Conservation (phyloP, 2,329 filamentous ascomycete species). For the Verticillium dahliae region DNA sequence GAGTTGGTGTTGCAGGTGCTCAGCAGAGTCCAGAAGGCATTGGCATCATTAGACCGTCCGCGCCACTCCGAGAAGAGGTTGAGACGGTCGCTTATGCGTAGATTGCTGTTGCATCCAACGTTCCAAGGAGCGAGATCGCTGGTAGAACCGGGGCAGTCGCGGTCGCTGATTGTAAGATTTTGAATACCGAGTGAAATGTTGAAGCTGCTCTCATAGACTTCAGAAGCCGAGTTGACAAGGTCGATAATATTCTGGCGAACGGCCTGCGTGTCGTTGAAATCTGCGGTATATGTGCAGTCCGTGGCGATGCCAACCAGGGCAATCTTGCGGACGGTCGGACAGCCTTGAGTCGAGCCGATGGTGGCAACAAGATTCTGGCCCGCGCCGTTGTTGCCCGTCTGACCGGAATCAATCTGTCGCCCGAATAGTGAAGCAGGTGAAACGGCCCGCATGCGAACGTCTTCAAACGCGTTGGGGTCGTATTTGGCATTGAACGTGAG, state of each 20-base stretch:
- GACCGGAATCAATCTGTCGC: slow-evolving; percentile 63
- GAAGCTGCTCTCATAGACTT: slow-evolving; percentile 83
- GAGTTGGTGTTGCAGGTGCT: slow-evolving; percentile 74
- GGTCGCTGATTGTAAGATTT: slow-evolving; percentile 73
- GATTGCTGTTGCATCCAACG: slow-evolving; percentile 54
- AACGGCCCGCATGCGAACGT: slow-evolving; percentile 52
- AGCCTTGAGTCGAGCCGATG: slow-evolving; percentile 79
- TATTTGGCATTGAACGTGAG: slow-evolving; percentile 73
- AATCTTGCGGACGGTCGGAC: slow-evolving; percentile 83
- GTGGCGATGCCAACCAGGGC: slow-evolving; percentile 88
- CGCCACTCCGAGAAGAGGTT: slow-evolving; percentile 89
- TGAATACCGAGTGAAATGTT: slow-evolving; percentile 89
- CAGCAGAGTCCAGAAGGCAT: slow-evolving; percentile 90
- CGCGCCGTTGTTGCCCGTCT: slow-evolving; percentile 66
- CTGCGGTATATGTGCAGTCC: slow-evolving; percentile 79
- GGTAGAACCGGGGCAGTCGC: slow-evolving; percentile 65
- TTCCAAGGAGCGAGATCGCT: slow-evolving; percentile 76
- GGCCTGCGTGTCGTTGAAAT: slow-evolving; percentile 60
- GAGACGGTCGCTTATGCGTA: slow-evolving; percentile 68
- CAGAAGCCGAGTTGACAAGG: slow-evolving; percentile 80
- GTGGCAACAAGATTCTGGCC: slow-evolving; percentile 70
- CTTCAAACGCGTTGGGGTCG: slow-evolving; percentile 57
- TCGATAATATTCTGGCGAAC: slow-evolving; percentile 70
- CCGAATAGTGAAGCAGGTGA: slow-evolving; percentile 63
- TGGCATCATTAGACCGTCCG: slow-evolving; percentile 66